Conservation (phyloP, 306 rosid genomes). For the Cucumis hystrix region DNA sequence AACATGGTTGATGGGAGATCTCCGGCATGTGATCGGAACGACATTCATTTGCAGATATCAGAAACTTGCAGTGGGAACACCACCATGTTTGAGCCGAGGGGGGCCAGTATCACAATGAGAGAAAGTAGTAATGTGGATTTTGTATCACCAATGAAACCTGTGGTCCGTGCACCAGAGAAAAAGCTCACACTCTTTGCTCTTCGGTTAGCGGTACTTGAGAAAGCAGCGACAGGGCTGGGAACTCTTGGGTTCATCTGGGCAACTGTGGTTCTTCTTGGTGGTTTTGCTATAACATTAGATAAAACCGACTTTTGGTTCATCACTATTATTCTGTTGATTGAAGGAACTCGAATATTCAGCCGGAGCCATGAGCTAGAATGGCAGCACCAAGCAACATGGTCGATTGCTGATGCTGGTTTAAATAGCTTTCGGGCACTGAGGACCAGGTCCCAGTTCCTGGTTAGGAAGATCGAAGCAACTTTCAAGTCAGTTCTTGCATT, state of each 20-base stretch:
- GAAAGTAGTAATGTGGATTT: conserved; percentile 24
- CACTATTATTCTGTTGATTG: conserved; percentile 66
- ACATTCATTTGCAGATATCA: conserved; percentile 33
- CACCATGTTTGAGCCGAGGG: conserved; percentile 45
- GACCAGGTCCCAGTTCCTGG: conserved; percentile 28
- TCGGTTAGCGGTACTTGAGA: conserved; percentile 80
- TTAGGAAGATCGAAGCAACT: conserved; percentile 22
- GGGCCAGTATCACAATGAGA: conserved; percentile 22
- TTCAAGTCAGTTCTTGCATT: conserved; percentile 27
- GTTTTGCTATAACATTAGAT: conserved; percentile 70
- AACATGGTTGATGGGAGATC: conserved; percentile 34
- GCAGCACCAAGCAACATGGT: conserved; percentile 97
- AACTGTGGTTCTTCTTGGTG: conserved; percentile 82
- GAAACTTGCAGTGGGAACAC: conserved; percentile 26
- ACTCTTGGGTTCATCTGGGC: conserved; percentile 95
- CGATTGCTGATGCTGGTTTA: conserved; percentile 54
- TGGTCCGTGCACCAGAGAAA: conserved; percentile 60
- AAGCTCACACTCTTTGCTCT: conserved; percentile 78
- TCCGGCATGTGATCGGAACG: conserved; percentile 19
- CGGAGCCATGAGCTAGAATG: conserved; percentile 95
- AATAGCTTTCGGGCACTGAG: conserved; percentile 44
- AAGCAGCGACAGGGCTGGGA: conserved; percentile 77
- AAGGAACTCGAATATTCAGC: conserved; percentile 86
- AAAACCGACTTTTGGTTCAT: conserved; percentile 74
- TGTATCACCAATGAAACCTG: conserved; percentile 10